phyloP scores from a whole-genome alignment of 2,329 filamentous ascomycete species.

The Fusarium buxicola region DNA sequence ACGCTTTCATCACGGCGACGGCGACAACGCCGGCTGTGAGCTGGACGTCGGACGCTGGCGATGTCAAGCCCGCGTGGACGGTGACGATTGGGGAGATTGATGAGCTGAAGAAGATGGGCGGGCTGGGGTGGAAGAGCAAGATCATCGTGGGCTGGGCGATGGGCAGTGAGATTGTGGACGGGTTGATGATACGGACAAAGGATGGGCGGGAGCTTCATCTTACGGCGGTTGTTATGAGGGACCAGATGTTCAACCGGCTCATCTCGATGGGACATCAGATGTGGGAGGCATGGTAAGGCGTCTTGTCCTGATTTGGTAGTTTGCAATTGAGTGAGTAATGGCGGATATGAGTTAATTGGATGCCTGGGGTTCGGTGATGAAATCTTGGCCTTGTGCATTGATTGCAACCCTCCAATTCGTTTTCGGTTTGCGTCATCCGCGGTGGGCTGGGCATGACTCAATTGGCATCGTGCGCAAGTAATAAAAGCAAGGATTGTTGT shows the following conservation, averaged over 20 bases:
- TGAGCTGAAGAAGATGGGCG: conserved; percentile 83
- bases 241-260: conserved; percentile 85
- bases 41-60: conserved; percentile 67
- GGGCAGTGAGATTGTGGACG: conserved; percentile 79
- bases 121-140: conserved; percentile 87
- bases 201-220: conserved; percentile 68
- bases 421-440: too few species aligned
- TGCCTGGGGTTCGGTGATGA: conserved; percentile 22
- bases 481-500: neutral
- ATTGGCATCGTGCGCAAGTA: neutral
- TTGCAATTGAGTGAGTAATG: neutral
- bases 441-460: neutral
- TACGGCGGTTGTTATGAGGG: conserved; percentile 77
- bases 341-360: neutral
- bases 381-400: neutral
- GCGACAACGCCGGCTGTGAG: conserved; percentile 76
- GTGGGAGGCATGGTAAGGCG: conserved; percentile 82
- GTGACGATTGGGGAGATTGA: conserved; percentile 76
- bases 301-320: neutral
- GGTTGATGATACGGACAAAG: conserved; percentile 73
- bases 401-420: too few species aligned
- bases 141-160: conserved; percentile 84
- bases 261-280: conserved; percentile 83
- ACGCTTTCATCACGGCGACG: conserved; percentile 75
- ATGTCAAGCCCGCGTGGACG: conserved; percentile 73